Evolutionary conservation across 1,284 basidiomycete species (phyloP), one percentile per base, ranked within the genome.

Genomic region (Boletus subluridellus): DNA sequence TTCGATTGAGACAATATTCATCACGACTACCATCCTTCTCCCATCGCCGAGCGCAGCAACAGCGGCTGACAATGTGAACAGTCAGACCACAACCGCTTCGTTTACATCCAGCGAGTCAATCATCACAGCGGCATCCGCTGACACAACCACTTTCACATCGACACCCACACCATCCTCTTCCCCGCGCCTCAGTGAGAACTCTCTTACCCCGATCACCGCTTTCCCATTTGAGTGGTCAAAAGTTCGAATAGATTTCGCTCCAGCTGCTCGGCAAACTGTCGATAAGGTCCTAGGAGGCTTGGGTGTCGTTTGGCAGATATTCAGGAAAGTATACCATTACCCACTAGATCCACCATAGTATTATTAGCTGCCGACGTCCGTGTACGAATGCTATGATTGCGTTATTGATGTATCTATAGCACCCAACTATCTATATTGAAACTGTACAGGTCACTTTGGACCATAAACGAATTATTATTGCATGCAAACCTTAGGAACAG

Each of bases 321-420:
- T 78, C 49, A 74, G 78, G 63, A 81, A 70, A 71, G 74, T 73
- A 41, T 84, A 84, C 64, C 82, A 85, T 68, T 84, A 85, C 66
- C 82, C 83, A 14, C 66, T 84, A 53, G 77, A 80, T 63, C 81
- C 83, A 46, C 78, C 81, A 32, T 73, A 66, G 68, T 42, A 42
- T 24, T 21, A 42, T 24, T 21, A 21, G 34, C 35, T 52, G 12
- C 24, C 30, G 24, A 37, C 21, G 17, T 26, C 26, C 11, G 37
- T 59, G 51, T 60, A 52, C 51, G 56, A 55, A 49, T 57, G 46
- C 39, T 64, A 37, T 53, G 26, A 41, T 50, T 51, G 52, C 17
- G 7, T 53, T 50, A 28, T 48, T 42, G 45, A 32, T 68, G 65
- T 69, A 66, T 69, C 49, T 38, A 28, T 62, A 62, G 49, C 35